phyloP scores from a whole-genome alignment of 768 basidiomycete genomes.

The Serendipita sp. region DNA sequence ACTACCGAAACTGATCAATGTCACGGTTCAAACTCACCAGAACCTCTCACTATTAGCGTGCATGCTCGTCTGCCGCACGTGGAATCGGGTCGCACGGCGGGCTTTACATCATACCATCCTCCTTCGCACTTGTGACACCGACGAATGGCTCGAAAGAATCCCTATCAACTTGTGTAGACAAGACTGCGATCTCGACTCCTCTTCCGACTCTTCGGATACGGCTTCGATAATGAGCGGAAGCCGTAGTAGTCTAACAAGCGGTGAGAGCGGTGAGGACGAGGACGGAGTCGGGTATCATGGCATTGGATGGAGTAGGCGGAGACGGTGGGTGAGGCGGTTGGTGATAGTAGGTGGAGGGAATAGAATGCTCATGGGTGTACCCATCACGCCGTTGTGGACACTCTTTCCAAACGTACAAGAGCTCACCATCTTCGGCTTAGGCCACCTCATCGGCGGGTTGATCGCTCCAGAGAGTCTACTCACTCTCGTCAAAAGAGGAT shows the following conservation, averaged over 20 bases:
- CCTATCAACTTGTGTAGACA: not conserved
- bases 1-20: not conserved
- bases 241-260: no score
- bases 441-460: not conserved
- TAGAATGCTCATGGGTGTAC: not conserved
- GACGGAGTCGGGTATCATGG: not conserved
- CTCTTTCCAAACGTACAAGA: not conserved
- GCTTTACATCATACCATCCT: not conserved
- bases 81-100: not conserved
- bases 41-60: not conserved
- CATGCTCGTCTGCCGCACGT: not conserved
- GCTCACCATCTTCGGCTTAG: not conserved
- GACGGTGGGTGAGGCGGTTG: not conserved
- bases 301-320: not conserved
- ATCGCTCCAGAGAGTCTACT: not conserved
- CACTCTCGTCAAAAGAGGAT: no score
- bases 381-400: not conserved
- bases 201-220: no score
- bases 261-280: no score
- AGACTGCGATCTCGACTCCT: no score
- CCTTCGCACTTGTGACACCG: not conserved
- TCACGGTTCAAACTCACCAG: not conserved
- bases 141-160: not conserved
- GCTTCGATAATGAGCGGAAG: no score
- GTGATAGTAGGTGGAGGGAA: not conserved